These are phyloP conservation scores for Tuber microsphaerosporum DNA, from an alignment of 495 filamentous ascomycete genomes.

Conservation along the genomic window DNA sequence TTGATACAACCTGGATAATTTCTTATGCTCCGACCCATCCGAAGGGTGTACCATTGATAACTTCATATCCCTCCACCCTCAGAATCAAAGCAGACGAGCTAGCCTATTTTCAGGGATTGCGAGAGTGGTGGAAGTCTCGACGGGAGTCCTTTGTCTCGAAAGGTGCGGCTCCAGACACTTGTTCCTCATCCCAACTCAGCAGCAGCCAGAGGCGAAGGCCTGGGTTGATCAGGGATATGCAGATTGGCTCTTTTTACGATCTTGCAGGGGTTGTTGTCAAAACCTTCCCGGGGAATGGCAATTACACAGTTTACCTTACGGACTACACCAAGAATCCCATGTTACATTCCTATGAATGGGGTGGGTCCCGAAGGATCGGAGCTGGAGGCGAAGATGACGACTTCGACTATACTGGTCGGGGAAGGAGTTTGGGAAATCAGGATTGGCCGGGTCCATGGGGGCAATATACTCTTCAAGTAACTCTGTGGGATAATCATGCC, in stretches of 20 bases:
- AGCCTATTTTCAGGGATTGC: slow-evolving; percentile 24
- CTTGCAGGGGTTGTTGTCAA: slow-evolving; percentile 73
- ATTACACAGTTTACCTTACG: slow-evolving; percentile 64
- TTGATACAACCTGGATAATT: slow-evolving; percentile 18
- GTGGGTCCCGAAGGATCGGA: slow-evolving; percentile 33
- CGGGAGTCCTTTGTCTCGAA: background rate
- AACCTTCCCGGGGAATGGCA: slow-evolving; percentile 49
- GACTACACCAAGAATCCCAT: slow-evolving; percentile 62
- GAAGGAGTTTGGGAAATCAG: slow-evolving; percentile 1
- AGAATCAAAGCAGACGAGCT: slow-evolving; percentile 13
- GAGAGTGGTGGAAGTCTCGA: slow-evolving; percentile 22
- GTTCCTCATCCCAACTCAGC: background rate
- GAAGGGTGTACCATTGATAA: slow-evolving; percentile 4
- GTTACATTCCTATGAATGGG: slow-evolving; percentile 55
- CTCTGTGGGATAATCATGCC: slow-evolving; percentile 65
- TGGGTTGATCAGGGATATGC: slow-evolving; percentile 58
- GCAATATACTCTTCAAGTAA: slow-evolving; percentile 63
- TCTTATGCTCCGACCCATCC: slow-evolving; percentile 15
- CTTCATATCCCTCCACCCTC: slow-evolving; percentile 11
- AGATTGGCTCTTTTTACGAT: slow-evolving; percentile 55
- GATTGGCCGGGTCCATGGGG: slow-evolving; percentile 77
- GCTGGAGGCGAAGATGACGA: slow-evolving; percentile 23
- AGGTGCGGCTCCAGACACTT: background rate
- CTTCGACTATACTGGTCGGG: slow-evolving; percentile 21
- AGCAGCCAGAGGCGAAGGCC: slow-evolving; percentile 48